Evolutionary conservation across 306 rosid species (phyloP).

Genomic region (Prunus armeniaca): DNA sequence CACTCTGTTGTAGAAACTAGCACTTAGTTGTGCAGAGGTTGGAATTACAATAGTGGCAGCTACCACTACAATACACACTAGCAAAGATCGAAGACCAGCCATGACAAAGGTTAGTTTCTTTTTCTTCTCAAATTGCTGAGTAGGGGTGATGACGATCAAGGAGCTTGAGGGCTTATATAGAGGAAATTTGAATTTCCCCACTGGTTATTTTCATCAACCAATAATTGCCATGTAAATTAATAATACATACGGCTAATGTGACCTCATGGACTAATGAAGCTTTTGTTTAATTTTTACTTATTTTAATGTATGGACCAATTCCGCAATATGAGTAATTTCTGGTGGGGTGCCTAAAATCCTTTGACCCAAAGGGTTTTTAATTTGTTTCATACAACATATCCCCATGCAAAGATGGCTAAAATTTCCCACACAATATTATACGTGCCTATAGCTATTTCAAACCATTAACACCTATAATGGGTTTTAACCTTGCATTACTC

Average conservation of each 20-base stretch:
- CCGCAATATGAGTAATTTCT: background rate
- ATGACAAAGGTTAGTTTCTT: background rate
- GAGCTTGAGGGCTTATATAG: conserved; percentile 39
- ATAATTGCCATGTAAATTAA: too few species aligned
- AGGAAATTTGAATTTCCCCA: background rate
- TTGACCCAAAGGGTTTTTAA: too few species aligned
- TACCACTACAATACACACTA: background rate
- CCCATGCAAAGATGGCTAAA: too few species aligned
- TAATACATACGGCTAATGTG: too few species aligned
- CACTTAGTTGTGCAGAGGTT: conserved; percentile 20
- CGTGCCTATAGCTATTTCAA: too few species aligned
- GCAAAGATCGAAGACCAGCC: conserved; percentile 7
- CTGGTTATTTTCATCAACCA: background rate
- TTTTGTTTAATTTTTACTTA: background rate
- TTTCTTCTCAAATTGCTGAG: conserved; percentile 19
- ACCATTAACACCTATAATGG: too few species aligned
- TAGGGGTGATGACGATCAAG: conserved; percentile 60
- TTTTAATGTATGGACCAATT: background rate
- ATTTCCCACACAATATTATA: too few species aligned
- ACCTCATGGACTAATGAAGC: too few species aligned
- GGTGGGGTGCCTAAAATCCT: background rate
- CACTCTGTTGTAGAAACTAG: conserved; percentile 3
- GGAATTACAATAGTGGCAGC: background rate
- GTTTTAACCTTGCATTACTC: too few species aligned
- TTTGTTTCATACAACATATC: too few species aligned